Evolutionary conservation across 108 stramenopile species (phyloP), one percentile per base, ranked within the genome.

Genomic region (Cyclotella sp.): DNA sequence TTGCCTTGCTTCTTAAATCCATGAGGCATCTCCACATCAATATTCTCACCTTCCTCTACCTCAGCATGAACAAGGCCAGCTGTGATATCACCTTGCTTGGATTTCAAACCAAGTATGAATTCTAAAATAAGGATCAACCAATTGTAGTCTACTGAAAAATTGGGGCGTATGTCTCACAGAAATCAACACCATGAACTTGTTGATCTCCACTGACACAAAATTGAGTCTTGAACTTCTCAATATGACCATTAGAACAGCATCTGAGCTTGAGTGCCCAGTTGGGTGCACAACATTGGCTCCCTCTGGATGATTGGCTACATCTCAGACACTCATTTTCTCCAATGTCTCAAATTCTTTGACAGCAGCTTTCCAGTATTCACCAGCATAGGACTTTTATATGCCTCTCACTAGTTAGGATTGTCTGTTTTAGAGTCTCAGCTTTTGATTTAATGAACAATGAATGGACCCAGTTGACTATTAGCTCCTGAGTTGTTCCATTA

Each of bases 161-260:
- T 19, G 89, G 84, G 41, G 86, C 73, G 30, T 78, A 85, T 15
- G 75, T 83, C 14, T 87, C 79, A 69, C 73, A 81, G 79, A 72
- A 91, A 63, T 91, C 87, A 47, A 88, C 77, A 9, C 90, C 90
- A 52, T 88, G 73, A 0, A 73, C 40, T 65, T 91, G 90, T 26
- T 72, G 61, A 47, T 88, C 84, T 0, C 90, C 90, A 40, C 90
- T 55, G 22, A 68, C 81, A 67, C 90, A 91, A 39, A 85, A 82
- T 44, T 88, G 0, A 0, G 77, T 88, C 51, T 91, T 91, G 44
- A 89, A 60, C 57, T 89, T 89, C 0, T 79, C 66, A 7, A 89
- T 55, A 3, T 22, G 11, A 14, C 78, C 79, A 59, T 84, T 78
- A 19, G 73, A 73, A 64, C 22, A 54, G 0, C 78, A 52, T 44